Percentiles rank a stretch among this genome's conserved stretches.
Evolutionary conservation across 345 rosid genomes (phyloP).

Genomic region (Hibiscus mutabilis): DNA sequence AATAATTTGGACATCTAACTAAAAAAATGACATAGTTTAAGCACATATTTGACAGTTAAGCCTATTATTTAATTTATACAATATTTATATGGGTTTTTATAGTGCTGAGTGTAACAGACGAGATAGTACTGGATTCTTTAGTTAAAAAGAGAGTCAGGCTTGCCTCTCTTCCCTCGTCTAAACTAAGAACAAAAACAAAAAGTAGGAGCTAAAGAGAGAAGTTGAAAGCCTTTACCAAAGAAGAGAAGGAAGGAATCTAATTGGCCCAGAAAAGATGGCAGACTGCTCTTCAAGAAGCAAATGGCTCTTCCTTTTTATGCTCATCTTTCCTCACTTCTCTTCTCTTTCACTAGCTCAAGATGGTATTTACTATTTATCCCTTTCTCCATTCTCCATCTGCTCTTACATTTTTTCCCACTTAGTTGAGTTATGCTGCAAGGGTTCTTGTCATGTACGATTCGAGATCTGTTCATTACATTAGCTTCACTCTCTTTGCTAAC

Average conservation of each 20-base stretch:
- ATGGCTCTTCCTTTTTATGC: slow-evolving; percentile 30
- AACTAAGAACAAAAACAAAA: background rate
- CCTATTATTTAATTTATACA: no score
- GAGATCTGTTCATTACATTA: slow-evolving; percentile 12
- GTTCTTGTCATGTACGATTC: slow-evolving; percentile 16
- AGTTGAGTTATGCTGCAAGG: slow-evolving; percentile 7
- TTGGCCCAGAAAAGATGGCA: slow-evolving; percentile 33
- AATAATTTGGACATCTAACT: no score
- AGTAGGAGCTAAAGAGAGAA: background rate
- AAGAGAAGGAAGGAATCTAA: slow-evolving; percentile 12
- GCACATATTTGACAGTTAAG: no score
- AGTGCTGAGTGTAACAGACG: no score
- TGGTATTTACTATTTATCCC: slow-evolving; percentile 36
- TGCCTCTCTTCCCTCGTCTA: slow-evolving; percentile 12
- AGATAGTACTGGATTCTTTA: slow-evolving; percentile 29
- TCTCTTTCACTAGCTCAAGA: slow-evolving; percentile 45
- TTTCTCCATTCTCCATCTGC: background rate
- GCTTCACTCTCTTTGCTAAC: background rate
- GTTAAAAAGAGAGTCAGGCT: slow-evolving; percentile 37
- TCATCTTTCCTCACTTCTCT: slow-evolving; percentile 34
- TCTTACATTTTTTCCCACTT: background rate
- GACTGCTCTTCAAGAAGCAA: slow-evolving; percentile 21
- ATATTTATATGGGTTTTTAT: no score
- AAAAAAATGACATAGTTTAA: no score
- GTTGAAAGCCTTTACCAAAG: background rate